phyloP scores from a whole-genome alignment of 805 yeast species.

The Spathaspora girioi region DNA sequence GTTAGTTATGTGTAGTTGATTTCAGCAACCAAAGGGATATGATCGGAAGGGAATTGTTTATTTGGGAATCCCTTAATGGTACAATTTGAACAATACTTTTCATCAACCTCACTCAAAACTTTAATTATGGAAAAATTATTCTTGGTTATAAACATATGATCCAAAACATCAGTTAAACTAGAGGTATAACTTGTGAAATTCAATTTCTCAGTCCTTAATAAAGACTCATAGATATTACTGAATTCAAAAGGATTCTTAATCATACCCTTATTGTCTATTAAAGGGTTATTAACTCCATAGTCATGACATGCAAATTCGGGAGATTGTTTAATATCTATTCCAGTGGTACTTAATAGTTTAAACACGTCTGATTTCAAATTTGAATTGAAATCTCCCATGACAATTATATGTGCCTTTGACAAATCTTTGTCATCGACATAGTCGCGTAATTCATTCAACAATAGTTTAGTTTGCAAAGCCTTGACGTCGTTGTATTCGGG shows the following conservation, averaged over 20 bases:
- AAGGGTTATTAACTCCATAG: constrained; percentile 15
- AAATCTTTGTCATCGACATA: constrained; percentile 8
- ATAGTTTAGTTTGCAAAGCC: constrained; percentile 47
- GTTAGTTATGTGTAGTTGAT: constrained; percentile 7
- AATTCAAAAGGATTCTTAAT: constrained; percentile 15
- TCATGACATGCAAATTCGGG: constrained; percentile 11
- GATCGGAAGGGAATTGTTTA: constrained; percentile 56
- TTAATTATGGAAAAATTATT: constrained; percentile 35
- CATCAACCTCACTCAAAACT: constrained; percentile 51
- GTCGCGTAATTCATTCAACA: constrained; percentile 12
- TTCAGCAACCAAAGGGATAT: constrained; percentile 36
- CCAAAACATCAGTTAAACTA: constrained; percentile 50
- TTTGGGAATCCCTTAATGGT: constrained; percentile 49
- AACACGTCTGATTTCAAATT: constrained; percentile 47
- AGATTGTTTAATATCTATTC: constrained; percentile 7
- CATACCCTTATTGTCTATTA: constrained; percentile 4
- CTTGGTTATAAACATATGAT: constrained; percentile 53
- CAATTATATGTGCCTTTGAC: constrained; percentile 28
- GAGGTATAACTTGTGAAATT: constrained; percentile 39
- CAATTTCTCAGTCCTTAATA: constrained; percentile 11
- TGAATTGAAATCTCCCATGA: constrained; percentile 60
- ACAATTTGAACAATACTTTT: constrained; percentile 20
- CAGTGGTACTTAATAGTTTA: constrained; percentile 34
- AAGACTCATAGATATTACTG: constrained; percentile 14
- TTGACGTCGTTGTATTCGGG: constrained; percentile 50